phyloP scores from a whole-genome alignment of 2,329 filamentous ascomycete genomes.

The Cryphonectria parasitica region DNA sequence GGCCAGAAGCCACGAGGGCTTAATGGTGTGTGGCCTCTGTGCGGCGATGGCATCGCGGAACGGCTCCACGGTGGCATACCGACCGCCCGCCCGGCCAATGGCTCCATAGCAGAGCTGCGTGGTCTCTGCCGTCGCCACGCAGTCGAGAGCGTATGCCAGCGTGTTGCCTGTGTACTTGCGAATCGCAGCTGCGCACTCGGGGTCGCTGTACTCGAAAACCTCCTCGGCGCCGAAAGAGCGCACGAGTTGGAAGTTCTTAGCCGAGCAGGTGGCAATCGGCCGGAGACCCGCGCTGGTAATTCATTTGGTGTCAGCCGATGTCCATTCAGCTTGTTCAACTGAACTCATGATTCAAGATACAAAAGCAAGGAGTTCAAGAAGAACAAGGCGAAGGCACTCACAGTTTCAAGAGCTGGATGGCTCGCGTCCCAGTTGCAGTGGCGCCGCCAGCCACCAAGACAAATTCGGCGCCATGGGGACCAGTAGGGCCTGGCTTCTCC shows the following conservation, averaged over 20 bases:
- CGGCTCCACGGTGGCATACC: conserved; percentile 21
- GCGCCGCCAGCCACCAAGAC: conserved; percentile 7
- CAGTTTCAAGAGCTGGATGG: conserved; percentile 18
- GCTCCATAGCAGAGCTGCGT: conserved; percentile 43
- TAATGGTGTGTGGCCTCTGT: background rate
- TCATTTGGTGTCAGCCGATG: background rate
- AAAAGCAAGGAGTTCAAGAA: no score
- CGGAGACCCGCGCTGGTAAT: background rate
- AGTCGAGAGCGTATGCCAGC: conserved; percentile 44
- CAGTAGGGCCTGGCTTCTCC: conserved; percentile 18
- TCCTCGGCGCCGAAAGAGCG: conserved; percentile 42
- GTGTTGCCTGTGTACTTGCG: conserved; percentile 40
- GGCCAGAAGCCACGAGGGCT: background rate
- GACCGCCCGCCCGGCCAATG: conserved; percentile 38
- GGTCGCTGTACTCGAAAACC: conserved; percentile 43
- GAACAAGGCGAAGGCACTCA: conserved; percentile 25
- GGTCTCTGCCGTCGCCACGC: conserved; percentile 37
- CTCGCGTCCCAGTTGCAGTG: conserved; percentile 6
- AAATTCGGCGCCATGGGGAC: background rate
- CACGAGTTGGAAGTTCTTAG: conserved; percentile 40
- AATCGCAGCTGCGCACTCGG: conserved; percentile 36
- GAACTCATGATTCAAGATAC: no score
- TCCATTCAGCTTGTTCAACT: background rate
- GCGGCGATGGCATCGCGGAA: background rate
- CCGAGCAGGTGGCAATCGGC: conserved; percentile 34